Evolutionary conservation across 768 basidiomycete genomes (phyloP).

Genomic region (Boletellus ananiceps): DNA sequence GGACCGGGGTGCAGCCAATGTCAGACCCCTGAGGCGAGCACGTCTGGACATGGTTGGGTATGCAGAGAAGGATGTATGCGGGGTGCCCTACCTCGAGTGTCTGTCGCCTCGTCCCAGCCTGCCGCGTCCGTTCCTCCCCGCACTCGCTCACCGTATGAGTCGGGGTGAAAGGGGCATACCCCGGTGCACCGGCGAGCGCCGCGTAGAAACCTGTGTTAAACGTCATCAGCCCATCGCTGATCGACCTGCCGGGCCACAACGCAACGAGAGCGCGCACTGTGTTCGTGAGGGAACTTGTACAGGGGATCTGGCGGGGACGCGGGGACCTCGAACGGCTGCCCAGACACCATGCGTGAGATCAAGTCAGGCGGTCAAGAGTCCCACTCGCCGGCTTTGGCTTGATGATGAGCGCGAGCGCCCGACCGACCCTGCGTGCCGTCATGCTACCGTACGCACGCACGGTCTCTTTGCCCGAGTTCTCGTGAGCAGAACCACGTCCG

Average conservation of each 20-base stretch:
- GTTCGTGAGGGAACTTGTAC: conserved; percentile 24
- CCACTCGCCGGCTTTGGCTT: conserved; percentile 28
- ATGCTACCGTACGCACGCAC: not conserved
- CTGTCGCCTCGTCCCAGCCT: not conserved
- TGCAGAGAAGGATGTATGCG: not conserved
- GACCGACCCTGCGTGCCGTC: conserved; percentile 14
- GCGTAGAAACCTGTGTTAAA: conserved; percentile 18
- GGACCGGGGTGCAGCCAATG: not conserved
- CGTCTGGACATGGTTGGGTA: not conserved
- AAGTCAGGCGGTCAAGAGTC: not conserved
- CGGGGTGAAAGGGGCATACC: conserved; percentile 10
- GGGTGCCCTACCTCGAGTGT: not conserved
- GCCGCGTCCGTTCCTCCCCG: not conserved
- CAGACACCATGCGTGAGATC: not conserved
- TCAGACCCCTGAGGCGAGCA: not conserved
- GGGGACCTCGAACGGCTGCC: conserved; percentile 26
- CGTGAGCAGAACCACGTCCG: no score
- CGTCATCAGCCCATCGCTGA: not conserved
- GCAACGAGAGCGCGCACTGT: conserved; percentile 8
- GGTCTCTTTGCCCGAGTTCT: no score
- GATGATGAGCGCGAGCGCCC: conserved; percentile 22
- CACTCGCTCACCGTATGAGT: not conserved
- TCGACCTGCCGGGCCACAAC: not conserved
- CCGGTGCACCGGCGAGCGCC: conserved; percentile 20
- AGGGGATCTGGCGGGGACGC: conserved; percentile 22